phyloP scores from a whole-genome alignment of 1,284 basidiomycete genomes.

The Calocybe gambosa region DNA sequence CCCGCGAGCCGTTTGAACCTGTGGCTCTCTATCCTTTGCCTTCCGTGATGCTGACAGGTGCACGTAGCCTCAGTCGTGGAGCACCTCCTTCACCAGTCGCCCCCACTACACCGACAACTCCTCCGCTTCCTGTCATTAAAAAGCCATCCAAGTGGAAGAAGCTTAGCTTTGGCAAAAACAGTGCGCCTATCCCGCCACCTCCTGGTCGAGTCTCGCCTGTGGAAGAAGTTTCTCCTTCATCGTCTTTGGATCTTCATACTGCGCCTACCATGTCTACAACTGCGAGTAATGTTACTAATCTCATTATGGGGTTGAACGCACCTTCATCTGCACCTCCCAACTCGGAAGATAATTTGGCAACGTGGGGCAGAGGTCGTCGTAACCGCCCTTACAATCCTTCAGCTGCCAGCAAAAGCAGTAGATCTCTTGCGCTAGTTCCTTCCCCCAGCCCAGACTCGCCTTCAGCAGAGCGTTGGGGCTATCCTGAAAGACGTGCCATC shows the following conservation, averaged over 20 bases:
- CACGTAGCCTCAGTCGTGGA: conserved; percentile 16
- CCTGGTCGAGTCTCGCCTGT: conserved; percentile 33
- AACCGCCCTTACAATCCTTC: conserved; percentile 21
- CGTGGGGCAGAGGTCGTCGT: conserved; percentile 37
- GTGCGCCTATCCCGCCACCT: conserved; percentile 24
- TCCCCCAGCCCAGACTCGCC: conserved; percentile 20
- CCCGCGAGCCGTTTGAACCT: conserved; percentile 32
- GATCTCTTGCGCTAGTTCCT: conserved; percentile 23
- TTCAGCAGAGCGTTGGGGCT: conserved; percentile 17
- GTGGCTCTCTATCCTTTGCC: conserved; percentile 36
- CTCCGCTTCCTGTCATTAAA: conserved; percentile 43
- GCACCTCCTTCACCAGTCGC: conserved; percentile 16
- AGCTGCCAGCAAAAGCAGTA: conserved; percentile 21
- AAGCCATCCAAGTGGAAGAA: conserved; percentile 83
- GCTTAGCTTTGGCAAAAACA: conserved; percentile 63
- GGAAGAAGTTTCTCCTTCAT: conserved; percentile 35
- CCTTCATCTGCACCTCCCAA: conserved; percentile 24
- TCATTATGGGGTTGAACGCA: conserved; percentile 63
- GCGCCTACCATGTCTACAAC: conserved; percentile 45
- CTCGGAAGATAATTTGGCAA: conserved; percentile 26
- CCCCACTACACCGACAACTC: conserved; percentile 20
- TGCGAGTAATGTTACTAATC: conserved; percentile 60
- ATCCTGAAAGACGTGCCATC: conserved; percentile 28
- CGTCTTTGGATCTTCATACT: conserved; percentile 18
- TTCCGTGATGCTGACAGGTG: conserved; percentile 26